phyloP scores from a whole-genome alignment of 345 rosid genomes.

The Populus davidiana region DNA sequence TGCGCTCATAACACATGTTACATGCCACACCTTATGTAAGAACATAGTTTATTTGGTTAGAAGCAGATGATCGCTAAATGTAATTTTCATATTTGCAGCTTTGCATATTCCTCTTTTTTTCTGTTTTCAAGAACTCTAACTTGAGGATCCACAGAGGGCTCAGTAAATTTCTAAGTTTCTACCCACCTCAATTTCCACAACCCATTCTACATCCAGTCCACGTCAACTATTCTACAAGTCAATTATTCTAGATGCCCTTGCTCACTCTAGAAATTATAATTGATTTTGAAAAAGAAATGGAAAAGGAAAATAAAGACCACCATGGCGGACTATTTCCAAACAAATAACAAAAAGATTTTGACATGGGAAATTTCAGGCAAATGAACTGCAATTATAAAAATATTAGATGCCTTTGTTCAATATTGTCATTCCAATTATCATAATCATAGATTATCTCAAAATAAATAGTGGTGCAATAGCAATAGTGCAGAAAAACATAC shows the following conservation, averaged over 20 bases:
- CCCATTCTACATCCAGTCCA: neutral
- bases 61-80: neutral
- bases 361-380: neutral
- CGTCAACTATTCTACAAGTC: neutral
- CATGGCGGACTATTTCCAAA: neutral
- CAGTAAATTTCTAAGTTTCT: neutral
- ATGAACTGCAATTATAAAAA: neutral
- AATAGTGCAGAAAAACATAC: slow-evolving; percentile 53
- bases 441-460: neutral
- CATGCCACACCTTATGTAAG: neutral
- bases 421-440: neutral
- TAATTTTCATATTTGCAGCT: neutral
- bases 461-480: neutral
- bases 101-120: neutral
- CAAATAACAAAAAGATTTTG: slow-evolving; percentile 3
- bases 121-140: neutral
- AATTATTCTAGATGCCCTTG: neutral
- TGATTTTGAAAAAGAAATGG: neutral
- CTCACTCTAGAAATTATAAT: neutral
- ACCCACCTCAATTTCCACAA: neutral
- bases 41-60: neutral
- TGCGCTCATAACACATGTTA: neutral
- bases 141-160: neutral
- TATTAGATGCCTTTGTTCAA: neutral
- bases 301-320: neutral